Conservation (phyloP, 441 rosid species). For the Corymbia calophylla region DNA sequence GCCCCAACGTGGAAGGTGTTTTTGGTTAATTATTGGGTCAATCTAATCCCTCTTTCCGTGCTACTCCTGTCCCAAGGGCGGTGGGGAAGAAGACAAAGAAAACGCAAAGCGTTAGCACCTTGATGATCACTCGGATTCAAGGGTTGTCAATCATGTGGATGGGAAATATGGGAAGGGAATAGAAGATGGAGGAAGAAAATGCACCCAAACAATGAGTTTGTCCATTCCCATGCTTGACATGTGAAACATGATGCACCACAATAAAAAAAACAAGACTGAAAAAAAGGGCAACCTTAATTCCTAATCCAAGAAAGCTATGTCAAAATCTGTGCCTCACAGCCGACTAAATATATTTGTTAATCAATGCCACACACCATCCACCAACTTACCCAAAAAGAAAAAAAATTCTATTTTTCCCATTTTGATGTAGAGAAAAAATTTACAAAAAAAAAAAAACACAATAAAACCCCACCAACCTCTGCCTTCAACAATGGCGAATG, state of each 20-base stretch:
- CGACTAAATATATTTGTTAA: neutral
- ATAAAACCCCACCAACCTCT: neutral
- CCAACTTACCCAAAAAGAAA: no score
- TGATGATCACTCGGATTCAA: neutral
- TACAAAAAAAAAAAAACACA: neutral
- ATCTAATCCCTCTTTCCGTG: neutral
- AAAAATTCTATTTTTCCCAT: neutral
- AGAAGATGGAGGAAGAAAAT: neutral
- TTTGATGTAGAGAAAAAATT: neutral
- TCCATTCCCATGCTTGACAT: neutral
- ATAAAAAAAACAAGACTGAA: neutral
- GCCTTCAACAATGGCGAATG: neutral
- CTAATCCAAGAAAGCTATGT: neutral
- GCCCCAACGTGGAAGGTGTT: neutral
- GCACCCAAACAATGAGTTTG: neutral
- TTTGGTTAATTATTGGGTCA: neutral
- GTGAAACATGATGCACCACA: neutral
- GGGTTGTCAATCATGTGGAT: neutral
- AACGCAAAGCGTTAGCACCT: neutral
- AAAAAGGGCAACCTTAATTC: neutral
- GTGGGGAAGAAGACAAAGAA: neutral
- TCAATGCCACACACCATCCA: neutral
- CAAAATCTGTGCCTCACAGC: neutral
- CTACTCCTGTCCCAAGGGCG: no score
- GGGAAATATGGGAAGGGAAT: neutral